Evolutionary conservation across 768 basidiomycete genomes (phyloP), one percentile per base, ranked within the genome.

Genomic region (Strobilomyces dryophilus): DNA sequence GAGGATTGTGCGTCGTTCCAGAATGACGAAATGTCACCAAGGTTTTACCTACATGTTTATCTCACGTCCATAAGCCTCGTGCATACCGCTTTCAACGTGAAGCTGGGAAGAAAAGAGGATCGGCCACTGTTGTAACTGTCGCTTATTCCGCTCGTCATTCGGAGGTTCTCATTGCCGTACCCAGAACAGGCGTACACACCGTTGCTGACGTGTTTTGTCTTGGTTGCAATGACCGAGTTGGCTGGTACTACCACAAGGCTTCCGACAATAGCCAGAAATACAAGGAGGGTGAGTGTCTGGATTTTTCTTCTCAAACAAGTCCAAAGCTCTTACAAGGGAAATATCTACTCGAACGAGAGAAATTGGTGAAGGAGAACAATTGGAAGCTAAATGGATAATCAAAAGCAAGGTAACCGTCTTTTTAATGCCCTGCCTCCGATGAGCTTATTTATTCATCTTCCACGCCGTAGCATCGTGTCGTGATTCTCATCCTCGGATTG

Each of bases 191-290:
- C 5, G 79, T 87, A 5, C 88, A 92, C 58, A 84, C 84, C 1
- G 90, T 92, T 8, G 85, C 88, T 12, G 90, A 92, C 63, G 80
- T 84, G 1, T 91, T 81, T 64, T 92, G 90, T 62, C 48, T 87
- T 31, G 88, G 87, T 0, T 92, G 90, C 69, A 83, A 85, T 52
- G 87, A 87, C 15, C 78, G 87, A 34, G 52, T 92, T 5, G 89
- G 90, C 1, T 92, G 90, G 89, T 89, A 76, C 63, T 92, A 92
- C 60, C 82, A 88, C 66, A 87, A 85, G 63, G 88, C 90, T 12
- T 78, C 84, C 0, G 87, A 92, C 58, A 72, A 74, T 36, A 76
- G 80, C 3, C 90, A 92, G 79, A 90, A 86, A 65, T 92, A 92
- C 65, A 92, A 92, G 68, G 90, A 92, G 79, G 85, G 89, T 82